A percentile compares a stretch with the other conserved stretches of the same genome.
Evolutionary conservation across 345 rosid species (phyloP).

Genomic region (Eucalyptus microcorys): DNA sequence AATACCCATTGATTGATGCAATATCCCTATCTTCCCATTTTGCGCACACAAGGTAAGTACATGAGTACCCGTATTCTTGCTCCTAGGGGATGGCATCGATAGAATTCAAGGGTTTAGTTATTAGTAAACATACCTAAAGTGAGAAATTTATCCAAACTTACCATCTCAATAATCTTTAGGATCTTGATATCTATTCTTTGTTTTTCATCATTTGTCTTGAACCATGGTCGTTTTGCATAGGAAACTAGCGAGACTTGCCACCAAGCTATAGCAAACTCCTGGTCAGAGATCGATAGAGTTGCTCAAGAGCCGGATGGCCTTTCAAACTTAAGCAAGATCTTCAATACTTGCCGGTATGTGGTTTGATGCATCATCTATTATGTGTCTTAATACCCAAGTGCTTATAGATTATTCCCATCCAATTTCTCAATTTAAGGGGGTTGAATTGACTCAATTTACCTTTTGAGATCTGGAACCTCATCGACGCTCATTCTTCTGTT

Average conservation of each 20-base stretch:
- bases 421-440: background rate
- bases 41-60: too few relatives aligned
- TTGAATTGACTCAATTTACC: background rate
- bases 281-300: conserved; percentile 42
- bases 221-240: background rate
- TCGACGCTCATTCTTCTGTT: background rate
- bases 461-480: background rate
- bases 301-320: conserved; percentile 42
- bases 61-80: too few relatives aligned
- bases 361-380: background rate
- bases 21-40: background rate
- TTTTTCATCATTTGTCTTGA: background rate
- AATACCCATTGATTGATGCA: background rate
- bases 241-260: conserved; percentile 49
- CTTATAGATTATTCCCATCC: background rate
- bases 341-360: conserved; percentile 48
- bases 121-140: background rate
- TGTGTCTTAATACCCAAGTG: background rate
- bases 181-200: background rate
- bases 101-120: background rate
- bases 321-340: conserved; percentile 30
- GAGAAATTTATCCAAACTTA: background rate
- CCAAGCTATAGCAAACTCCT: conserved; percentile 33
- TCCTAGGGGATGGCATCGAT: too few relatives aligned
- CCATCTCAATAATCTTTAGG: background rate